These are phyloP conservation scores for Hypoxylon rickii DNA, from an alignment of 495 filamentous ascomycete genomes.

Conservation along the genomic window DNA sequence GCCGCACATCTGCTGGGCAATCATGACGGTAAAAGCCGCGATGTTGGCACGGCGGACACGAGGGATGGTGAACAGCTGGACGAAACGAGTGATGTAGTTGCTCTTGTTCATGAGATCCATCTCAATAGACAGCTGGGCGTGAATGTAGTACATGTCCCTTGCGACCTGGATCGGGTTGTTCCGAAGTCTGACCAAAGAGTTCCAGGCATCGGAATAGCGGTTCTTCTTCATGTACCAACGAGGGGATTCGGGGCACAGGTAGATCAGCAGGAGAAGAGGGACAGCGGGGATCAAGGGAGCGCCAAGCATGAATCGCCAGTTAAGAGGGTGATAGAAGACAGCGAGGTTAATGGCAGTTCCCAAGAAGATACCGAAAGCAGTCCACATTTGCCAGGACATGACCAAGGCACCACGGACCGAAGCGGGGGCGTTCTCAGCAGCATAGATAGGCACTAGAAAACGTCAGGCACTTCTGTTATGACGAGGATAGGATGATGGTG, in stretches of 20 bases:
- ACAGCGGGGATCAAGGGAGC: constrained; percentile 79
- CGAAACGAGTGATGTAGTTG: constrained; percentile 57
- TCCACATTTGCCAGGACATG: constrained; percentile 89
- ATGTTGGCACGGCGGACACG: constrained; percentile 64
- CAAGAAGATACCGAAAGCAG: constrained; percentile 78
- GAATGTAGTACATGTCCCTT: constrained; percentile 76
- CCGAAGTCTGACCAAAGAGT: constrained; percentile 63
- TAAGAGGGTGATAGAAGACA: constrained; percentile 54
- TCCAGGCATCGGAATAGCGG: constrained; percentile 64
- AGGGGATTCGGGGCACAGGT: constrained; percentile 75
- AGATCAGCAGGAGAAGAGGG: constrained; percentile 66
- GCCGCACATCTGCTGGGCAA: constrained; percentile 85
- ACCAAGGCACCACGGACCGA: constrained; percentile 76
- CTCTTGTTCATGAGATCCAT: constrained; percentile 38
- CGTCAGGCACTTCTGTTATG: too few relatives aligned
- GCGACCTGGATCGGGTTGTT: constrained; percentile 71
- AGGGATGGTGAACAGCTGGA: constrained; percentile 62
- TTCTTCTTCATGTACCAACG: constrained; percentile 68
- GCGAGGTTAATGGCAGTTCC: constrained; percentile 74
- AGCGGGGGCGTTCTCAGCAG: constrained; percentile 77
- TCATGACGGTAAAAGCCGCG: constrained; percentile 70
- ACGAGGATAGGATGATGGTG: neutral
- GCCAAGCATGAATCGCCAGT: constrained; percentile 80
- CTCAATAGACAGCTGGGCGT: constrained; percentile 58
- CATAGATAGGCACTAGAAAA: constrained; percentile 69